Evolutionary conservation across 2,329 filamentous ascomycete genomes (phyloP).

Genomic region (Penicillium sp.): DNA sequence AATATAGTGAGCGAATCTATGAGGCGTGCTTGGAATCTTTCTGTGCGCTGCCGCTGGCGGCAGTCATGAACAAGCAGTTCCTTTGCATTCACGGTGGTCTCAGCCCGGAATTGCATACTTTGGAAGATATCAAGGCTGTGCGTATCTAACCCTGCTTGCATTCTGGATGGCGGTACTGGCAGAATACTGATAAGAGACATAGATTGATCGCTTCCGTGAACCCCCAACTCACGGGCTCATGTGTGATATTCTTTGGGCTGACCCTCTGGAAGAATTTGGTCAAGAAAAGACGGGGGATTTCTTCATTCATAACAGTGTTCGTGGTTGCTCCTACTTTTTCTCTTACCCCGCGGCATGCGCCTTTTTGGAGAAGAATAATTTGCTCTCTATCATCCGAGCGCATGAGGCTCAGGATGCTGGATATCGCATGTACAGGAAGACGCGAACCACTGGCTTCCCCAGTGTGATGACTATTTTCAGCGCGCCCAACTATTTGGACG

Average conservation of each 20-base stretch:
- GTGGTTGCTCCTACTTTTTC: slow-evolving; percentile 99
- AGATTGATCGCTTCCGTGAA: slow-evolving; percentile 97
- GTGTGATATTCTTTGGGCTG: slow-evolving; percentile 99
- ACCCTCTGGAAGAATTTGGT: slow-evolving; percentile 95
- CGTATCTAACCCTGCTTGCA: slow-evolving; percentile 34
- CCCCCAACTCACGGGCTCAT: slow-evolving; percentile 96
- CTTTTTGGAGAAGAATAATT: slow-evolving; percentile 98
- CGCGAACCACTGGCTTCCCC: slow-evolving; percentile 93
- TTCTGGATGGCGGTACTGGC: not conserved
- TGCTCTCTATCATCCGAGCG: slow-evolving; percentile 93
- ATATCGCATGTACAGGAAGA: slow-evolving; percentile 99
- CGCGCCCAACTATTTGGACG: slow-evolving; percentile 95
- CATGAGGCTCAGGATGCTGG: slow-evolving; percentile 98
- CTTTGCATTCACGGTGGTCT: slow-evolving; percentile 96
- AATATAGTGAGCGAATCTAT: slow-evolving; percentile 94
- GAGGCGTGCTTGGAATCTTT: slow-evolving; percentile 99
- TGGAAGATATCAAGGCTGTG: slow-evolving; percentile 89
- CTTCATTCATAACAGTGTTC: slow-evolving; percentile 97
- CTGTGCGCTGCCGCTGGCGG: slow-evolving; percentile 87
- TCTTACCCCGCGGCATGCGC: slow-evolving; percentile 95
- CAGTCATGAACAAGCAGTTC: slow-evolving; percentile 99
- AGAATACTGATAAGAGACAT: not conserved
- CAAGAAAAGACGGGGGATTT: slow-evolving; percentile 98
- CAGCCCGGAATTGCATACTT: slow-evolving; percentile 90
- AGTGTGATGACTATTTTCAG: slow-evolving; percentile 99